Evolutionary conservation across 208 protist species (phyloP).

Genomic region (Trypanosoma grayi): DNA sequence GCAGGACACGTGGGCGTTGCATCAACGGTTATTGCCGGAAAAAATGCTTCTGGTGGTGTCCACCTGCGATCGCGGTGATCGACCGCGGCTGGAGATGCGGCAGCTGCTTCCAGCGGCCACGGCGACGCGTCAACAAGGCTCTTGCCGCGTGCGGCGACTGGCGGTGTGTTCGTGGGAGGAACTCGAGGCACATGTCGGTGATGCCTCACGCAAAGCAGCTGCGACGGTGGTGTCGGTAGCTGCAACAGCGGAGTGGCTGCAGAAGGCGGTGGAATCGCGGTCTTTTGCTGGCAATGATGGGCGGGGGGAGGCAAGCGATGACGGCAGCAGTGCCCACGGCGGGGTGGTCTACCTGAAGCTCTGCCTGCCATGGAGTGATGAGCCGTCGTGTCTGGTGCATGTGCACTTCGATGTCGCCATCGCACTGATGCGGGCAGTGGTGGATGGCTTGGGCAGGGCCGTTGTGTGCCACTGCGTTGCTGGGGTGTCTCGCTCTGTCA

Average conservation of each 20-base stretch:
- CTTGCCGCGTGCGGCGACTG: constrained; percentile 2
- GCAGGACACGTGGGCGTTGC: constrained; percentile 26
- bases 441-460: constrained; percentile 10
- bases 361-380: constrained; percentile 23
- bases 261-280: not conserved
- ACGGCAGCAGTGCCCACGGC: not conserved
- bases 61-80: constrained; percentile 16
- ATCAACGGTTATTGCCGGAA: constrained; percentile 28
- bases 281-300: not conserved
- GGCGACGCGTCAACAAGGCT: not conserved
- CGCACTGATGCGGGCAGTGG: constrained; percentile 16
- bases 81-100: constrained; percentile 26
- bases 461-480: constrained; percentile 74
- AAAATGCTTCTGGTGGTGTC: constrained; percentile 35
- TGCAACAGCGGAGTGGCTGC: not conserved
- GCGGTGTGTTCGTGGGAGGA: constrained; percentile 24
- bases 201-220: not conserved
- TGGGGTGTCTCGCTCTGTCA: constrained; percentile 63
- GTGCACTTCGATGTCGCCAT: constrained; percentile 10
- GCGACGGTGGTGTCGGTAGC: not conserved
- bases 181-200: constrained; percentile 5
- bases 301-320: not conserved
- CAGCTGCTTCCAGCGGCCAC: constrained; percentile 6
- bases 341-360: constrained; percentile 12
- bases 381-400: constrained; percentile 9